Percentiles rank a stretch among this genome's conserved stretches.
Evolutionary conservation across 75 land plant genomes (phyloP).

Genomic region (Larix kaempferi): DNA sequence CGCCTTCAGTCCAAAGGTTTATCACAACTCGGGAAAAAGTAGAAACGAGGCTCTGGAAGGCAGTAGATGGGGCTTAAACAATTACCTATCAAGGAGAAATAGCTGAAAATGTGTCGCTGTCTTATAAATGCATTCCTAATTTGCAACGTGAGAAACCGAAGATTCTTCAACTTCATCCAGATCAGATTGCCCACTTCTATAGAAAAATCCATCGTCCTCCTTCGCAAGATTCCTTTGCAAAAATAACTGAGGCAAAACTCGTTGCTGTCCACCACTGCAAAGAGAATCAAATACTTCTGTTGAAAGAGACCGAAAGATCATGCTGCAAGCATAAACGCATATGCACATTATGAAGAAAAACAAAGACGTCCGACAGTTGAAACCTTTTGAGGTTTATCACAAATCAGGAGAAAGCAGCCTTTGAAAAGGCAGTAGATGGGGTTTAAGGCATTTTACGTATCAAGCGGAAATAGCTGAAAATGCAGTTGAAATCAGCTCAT

Average conservation of each 20-base stretch:
- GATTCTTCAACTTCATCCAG: not conserved
- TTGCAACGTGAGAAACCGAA: not conserved
- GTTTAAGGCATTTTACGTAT: slow-evolving; percentile 13
- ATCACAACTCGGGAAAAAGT: too few relatives aligned
- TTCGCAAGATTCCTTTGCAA: not conserved
- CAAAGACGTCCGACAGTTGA: not conserved
- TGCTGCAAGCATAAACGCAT: not conserved
- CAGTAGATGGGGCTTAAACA: too few relatives aligned
- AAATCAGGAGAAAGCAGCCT: not conserved
- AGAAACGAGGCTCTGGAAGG: too few relatives aligned
- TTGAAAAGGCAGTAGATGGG: not conserved
- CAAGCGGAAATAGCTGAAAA: slow-evolving; percentile 53
- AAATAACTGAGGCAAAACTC: slow-evolving; percentile 7
- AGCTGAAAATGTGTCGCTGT: slow-evolving; percentile 58
- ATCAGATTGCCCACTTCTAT: not conserved
- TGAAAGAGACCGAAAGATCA: slow-evolving; percentile 16
- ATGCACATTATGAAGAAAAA: not conserved
- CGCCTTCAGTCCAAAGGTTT: too few relatives aligned
- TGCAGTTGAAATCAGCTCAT: slow-evolving; percentile 85
- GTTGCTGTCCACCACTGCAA: not conserved
- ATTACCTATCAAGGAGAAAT: too few relatives aligned
- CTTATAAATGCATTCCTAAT: slow-evolving; percentile 32
- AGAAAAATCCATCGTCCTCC: not conserved
- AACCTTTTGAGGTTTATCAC: not conserved
- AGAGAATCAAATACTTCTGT: not conserved